A percentile compares a stretch with the other conserved stretches of the same genome.
These are phyloP conservation scores for Lunularia cruciata DNA, from an alignment of 225 moss, liverwort and hornwort species.

Conservation along the genomic window DNA sequence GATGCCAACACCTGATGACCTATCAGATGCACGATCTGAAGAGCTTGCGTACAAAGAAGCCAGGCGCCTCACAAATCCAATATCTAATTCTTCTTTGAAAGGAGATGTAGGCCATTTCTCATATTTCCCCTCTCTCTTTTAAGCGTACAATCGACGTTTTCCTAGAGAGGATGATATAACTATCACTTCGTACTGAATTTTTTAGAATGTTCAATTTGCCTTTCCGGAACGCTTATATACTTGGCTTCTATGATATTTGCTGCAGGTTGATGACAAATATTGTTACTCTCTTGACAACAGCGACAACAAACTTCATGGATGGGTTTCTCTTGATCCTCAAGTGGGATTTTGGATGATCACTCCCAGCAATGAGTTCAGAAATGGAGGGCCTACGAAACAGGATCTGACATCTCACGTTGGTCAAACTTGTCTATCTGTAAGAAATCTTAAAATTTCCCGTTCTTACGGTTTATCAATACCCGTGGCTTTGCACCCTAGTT, in stretches of 20 bases:
- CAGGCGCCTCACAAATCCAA: slow-evolving; percentile 52
- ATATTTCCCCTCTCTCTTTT: background rate
- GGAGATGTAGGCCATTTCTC: slow-evolving; percentile 49
- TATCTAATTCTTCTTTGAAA: slow-evolving; percentile 38
- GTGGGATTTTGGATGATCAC: slow-evolving; percentile 71
- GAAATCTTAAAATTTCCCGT: slow-evolving; percentile 4
- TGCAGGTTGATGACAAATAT: slow-evolving; percentile 74
- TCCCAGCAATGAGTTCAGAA: slow-evolving; percentile 66
- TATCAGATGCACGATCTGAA: slow-evolving; percentile 7
- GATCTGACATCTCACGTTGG: slow-evolving; percentile 70
- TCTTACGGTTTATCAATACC: no score
- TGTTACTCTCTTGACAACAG: slow-evolving; percentile 53
- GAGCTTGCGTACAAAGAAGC: slow-evolving; percentile 68
- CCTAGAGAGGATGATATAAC: background rate
- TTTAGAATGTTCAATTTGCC: background rate
- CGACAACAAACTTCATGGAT: slow-evolving; percentile 62
- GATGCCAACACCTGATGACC: slow-evolving; percentile 64
- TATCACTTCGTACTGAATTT: background rate
- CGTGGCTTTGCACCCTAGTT: background rate
- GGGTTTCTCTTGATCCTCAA: slow-evolving; percentile 50
- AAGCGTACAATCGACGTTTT: background rate
- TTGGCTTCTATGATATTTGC: background rate
- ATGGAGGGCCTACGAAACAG: slow-evolving; percentile 67
- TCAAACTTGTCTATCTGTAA: slow-evolving; percentile 63
- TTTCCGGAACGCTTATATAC: background rate